Evolutionary conservation across 1,284 basidiomycete species (phyloP).

Genomic region (Rhodofomes roseus): DNA sequence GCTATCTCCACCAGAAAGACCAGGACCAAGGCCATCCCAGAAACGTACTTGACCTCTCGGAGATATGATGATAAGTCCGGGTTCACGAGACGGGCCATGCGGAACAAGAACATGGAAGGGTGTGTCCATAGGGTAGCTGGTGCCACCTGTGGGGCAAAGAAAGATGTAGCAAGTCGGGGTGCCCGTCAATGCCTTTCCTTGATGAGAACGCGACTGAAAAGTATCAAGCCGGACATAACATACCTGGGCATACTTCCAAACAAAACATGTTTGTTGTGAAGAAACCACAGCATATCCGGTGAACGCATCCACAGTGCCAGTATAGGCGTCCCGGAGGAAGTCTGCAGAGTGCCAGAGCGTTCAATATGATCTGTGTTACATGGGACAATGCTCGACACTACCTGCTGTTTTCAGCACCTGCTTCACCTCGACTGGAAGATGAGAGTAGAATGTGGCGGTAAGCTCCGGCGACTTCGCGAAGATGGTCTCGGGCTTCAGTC

Average conservation of each 20-base stretch:
- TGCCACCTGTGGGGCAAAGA: slow-evolving; percentile 47
- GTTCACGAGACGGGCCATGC: slow-evolving; percentile 64
- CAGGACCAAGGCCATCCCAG: slow-evolving; percentile 79
- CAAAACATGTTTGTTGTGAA: slow-evolving; percentile 71
- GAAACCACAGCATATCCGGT: slow-evolving; percentile 74
- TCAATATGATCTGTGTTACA: no score
- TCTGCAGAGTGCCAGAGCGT: slow-evolving; percentile 38
- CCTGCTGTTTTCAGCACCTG: slow-evolving; percentile 66
- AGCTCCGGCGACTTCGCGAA: slow-evolving; percentile 75
- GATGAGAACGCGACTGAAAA: background rate
- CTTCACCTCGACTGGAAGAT: slow-evolving; percentile 69
- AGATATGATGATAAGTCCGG: slow-evolving; percentile 71
- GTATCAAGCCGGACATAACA: background rate
- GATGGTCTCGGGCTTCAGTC: slow-evolving; percentile 43
- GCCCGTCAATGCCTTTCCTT: slow-evolving; percentile 50
- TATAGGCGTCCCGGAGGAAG: slow-evolving; percentile 61
- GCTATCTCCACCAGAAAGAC: slow-evolving; percentile 75
- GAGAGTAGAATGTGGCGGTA: slow-evolving; percentile 63
- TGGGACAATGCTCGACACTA: no score
- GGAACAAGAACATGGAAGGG: slow-evolving; percentile 72
- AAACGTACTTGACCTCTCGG: slow-evolving; percentile 62
- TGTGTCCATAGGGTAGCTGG: slow-evolving; percentile 38
- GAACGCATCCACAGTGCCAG: slow-evolving; percentile 63
- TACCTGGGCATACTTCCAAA: slow-evolving; percentile 76
- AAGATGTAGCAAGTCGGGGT: slow-evolving; percentile 83